Conservation (phyloP, 129 eudicot genomes). For the Kitagawia praeruptora region DNA sequence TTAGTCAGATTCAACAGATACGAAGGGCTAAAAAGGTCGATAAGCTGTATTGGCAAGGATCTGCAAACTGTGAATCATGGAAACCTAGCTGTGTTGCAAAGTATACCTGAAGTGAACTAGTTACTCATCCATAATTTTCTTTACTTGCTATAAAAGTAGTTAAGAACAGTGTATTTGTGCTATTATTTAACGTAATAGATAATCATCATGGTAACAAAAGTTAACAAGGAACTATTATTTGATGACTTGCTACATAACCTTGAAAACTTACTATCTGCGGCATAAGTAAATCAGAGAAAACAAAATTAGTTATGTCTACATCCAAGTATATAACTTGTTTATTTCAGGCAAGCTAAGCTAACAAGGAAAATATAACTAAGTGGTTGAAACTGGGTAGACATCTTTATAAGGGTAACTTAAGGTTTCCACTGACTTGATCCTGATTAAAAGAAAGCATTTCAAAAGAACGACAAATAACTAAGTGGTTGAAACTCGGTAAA, state of each 20-base stretch:
- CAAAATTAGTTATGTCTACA: background rate
- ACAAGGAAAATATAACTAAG: background rate
- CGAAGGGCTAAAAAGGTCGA: conserved; percentile 10
- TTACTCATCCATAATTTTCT: conserved; percentile 5
- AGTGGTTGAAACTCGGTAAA: background rate
- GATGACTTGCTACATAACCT: background rate
- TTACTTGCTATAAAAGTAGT: background rate
- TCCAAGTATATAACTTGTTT: background rate
- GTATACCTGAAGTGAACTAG: conserved; percentile 59
- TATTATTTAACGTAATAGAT: background rate
- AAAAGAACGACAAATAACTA: too few relatives aligned
- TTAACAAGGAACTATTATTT: background rate
- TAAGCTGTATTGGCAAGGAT: conserved; percentile 18
- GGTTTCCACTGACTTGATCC: background rate
- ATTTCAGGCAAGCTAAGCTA: background rate
- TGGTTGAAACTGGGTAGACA: background rate
- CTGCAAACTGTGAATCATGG: conserved; percentile 31
- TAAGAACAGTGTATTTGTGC: background rate
- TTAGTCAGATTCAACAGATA: conserved; percentile 28
- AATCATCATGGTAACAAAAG: background rate
- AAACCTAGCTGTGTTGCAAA: conserved; percentile 50
- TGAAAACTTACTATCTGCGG: background rate
- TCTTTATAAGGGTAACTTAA: background rate
- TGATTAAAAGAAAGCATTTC: too few relatives aligned
- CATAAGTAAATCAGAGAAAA: background rate